Base-by-base conservation (phyloP, 2,329 filamentous ascomycete species). In the Daldinia sp. region DNA sequence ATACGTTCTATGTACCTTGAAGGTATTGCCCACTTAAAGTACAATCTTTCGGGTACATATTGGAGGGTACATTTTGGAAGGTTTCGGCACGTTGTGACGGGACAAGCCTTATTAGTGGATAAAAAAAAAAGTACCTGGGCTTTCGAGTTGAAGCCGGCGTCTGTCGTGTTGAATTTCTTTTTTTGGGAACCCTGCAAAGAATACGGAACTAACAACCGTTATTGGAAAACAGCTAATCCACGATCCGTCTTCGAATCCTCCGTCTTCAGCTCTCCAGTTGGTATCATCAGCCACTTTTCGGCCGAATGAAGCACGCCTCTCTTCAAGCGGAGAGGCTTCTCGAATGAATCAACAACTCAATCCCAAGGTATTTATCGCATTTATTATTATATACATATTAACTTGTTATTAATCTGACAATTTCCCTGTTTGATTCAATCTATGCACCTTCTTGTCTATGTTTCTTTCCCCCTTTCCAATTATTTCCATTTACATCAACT, bases 341-440 rank as follows among this genome's bases (percentile, higher is more conserved):
- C 78, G 74, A 72, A 81, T 81, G 79, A 81, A 79, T 79, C 76
- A 77, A 76, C 78, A 77, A 76, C 77, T 80, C 58, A 72, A 66
- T 15, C 73, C 76, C 66, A 81, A 81, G 79, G 79, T 80, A 79
- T 70, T 64, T 79, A 77, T 70, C 49, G 78, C 80, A 79, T 70
- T 64, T 79, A 77, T 70, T 59, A 41, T 61, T 62, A 49, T 60
- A 54, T 55, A 59, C 66, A 60, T 60, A 47, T 48, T 41, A 25
- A 58, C 54, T 64, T 52, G 29, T 64, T 52, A 30, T 64, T 64
- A 32, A 56, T 65, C 52, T 60, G 60, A 35, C 35, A 43, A 51
- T 56, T 59, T 45, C 59, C 61, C 48, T 37, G 47, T 52, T 58
- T 62, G 43, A 43, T 59, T 39, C 32, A 41, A 51, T 49, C n/a